Conservation (phyloP, 2,329 filamentous ascomycete genomes). For the Sporothrix humicola region DNA sequence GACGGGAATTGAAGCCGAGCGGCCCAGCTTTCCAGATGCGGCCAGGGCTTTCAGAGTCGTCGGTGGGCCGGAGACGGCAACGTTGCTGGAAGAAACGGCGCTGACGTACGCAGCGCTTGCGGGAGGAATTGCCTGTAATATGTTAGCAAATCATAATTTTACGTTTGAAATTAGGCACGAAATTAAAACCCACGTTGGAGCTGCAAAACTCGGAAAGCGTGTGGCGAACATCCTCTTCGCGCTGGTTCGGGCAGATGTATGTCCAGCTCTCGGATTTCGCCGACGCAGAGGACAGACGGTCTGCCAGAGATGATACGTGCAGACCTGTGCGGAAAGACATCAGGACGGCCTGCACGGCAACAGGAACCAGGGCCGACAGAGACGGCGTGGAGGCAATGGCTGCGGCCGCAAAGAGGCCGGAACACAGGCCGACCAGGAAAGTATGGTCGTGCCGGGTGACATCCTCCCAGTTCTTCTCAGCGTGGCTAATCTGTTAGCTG, state of each 20-base stretch:
- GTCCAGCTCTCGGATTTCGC: conserved; percentile 68
- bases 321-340: conserved; percentile 70
- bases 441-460: conserved; percentile 56
- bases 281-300: conserved; percentile 50
- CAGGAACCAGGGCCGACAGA: conserved; percentile 64
- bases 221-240: conserved; percentile 56
- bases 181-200: conserved; percentile 51
- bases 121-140: conserved; percentile 49
- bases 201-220: conserved; percentile 64
- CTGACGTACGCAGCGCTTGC: conserved; percentile 61
- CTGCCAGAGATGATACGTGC: conserved; percentile 58
- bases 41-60: conserved; percentile 53
- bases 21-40: conserved; percentile 49
- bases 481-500: conserved; percentile 51
- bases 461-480: conserved; percentile 62
- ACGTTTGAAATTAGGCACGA: neutral
- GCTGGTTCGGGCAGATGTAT: conserved; percentile 64
- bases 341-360: conserved; percentile 68
- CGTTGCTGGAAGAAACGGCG: conserved; percentile 54
- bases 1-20: conserved; percentile 57
- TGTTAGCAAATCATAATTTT: neutral
- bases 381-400: conserved; percentile 69
- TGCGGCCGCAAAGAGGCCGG: conserved; percentile 71
- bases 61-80: conserved; percentile 63
- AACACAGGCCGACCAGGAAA: conserved; percentile 69